A percentile compares a stretch with the other conserved stretches of the same genome.
Evolutionary conservation across 805 yeast species (phyloP).

Genomic region (Sugiyamaella valdiviana): DNA sequence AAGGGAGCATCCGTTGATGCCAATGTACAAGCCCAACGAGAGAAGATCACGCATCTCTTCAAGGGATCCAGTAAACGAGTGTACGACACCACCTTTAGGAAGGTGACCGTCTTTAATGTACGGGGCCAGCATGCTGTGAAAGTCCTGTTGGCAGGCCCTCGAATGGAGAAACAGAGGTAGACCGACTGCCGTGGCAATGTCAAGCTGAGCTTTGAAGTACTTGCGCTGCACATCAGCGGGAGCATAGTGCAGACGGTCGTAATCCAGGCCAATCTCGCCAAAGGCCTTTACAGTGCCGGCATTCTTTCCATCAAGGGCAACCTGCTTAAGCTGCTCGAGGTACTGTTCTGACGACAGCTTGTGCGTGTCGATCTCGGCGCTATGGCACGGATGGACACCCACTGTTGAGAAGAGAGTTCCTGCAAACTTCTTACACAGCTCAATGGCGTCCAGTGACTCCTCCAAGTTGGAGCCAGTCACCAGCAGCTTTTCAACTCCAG

Average conservation of each 20-base stretch:
- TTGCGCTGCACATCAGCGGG: conserved; percentile 57
- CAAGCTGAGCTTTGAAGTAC: conserved; percentile 70
- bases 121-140: conserved; percentile 56
- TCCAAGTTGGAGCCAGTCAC: conserved; percentile 75
- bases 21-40: conserved; percentile 57
- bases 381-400: conserved; percentile 95
- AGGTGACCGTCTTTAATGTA: conserved; percentile 40
- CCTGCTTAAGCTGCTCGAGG: conserved; percentile 42
- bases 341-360: conserved; percentile 28
- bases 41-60: conserved; percentile 57
- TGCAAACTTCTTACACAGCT: conserved; percentile 40
- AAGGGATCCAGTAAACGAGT: conserved; percentile 83
- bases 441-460: conserved; percentile 60
- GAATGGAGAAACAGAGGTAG: conserved; percentile 86
- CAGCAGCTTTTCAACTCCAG: conserved; percentile 62
- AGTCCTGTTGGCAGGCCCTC: conserved; percentile 81
- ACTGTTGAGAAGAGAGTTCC: conserved; percentile 55
- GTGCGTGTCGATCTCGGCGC: conserved; percentile 43
- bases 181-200: conserved; percentile 44
- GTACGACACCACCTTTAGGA: conserved; percentile 71
- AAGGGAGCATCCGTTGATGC: conserved; percentile 91
- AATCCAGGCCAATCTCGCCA: conserved; percentile 95
- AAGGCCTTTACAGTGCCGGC: conserved; percentile 64
- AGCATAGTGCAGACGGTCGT: conserved; percentile 79
- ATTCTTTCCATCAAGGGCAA: conserved; percentile 45